phyloP scores from a whole-genome alignment of 768 basidiomycete species.

The Tremella fuciformis region DNA sequence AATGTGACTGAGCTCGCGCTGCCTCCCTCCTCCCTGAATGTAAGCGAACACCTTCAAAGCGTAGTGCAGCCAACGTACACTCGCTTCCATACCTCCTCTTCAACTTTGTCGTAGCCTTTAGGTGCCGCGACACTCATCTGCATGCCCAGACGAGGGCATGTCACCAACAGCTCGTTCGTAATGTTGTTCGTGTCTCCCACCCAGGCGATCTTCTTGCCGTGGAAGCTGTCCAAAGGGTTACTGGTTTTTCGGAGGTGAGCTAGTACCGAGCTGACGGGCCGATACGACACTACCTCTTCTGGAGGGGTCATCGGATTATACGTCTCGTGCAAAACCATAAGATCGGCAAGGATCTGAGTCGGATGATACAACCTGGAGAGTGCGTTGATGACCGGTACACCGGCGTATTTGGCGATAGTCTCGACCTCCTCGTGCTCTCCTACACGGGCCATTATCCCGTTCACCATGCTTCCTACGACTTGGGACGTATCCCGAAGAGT shows the following conservation, averaged over 20 bases:
- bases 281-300: slow-evolving; percentile 7
- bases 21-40: not conserved
- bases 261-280: slow-evolving; percentile 18
- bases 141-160: slow-evolving; percentile 87
- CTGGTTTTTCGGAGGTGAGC: slow-evolving; percentile 18
- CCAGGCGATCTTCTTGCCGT: slow-evolving; percentile 83
- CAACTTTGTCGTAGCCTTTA: slow-evolving; percentile 54
- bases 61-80: slow-evolving; percentile 58
- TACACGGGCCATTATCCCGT: slow-evolving; percentile 95
- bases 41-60: not conserved
- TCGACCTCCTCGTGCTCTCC: slow-evolving; percentile 90
- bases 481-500: slow-evolving; percentile 74
- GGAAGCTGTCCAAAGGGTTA: slow-evolving; percentile 59
- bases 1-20: slow-evolving; percentile 28
- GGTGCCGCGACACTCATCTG: slow-evolving; percentile 81
- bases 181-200: slow-evolving; percentile 95
- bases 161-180: slow-evolving; percentile 94
- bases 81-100: slow-evolving; percentile 69
- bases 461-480: slow-evolving; percentile 89
- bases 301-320: slow-evolving; percentile 53
- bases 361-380: slow-evolving; percentile 95
- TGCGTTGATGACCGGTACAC: slow-evolving; percentile 93
- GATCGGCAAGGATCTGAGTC: slow-evolving; percentile 88
- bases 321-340: slow-evolving; percentile 79
- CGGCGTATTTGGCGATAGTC: slow-evolving; percentile 86